Evolutionary conservation across 495 filamentous ascomycete species (phyloP).

Genomic region (Trichoderma gamsii): DNA sequence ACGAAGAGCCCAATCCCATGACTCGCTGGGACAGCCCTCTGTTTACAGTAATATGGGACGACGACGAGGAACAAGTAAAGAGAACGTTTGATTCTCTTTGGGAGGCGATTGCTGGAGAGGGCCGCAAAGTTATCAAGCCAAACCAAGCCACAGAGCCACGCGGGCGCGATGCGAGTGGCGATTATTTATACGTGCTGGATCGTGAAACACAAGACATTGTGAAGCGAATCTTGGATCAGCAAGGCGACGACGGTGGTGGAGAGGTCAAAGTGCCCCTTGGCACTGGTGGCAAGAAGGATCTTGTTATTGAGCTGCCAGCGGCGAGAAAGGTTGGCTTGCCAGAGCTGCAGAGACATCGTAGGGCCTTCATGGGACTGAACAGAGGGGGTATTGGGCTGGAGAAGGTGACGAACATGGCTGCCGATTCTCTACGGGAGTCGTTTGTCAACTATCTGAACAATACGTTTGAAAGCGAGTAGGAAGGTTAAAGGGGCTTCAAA

Average conservation of each 20-base stretch:
- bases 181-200: slow-evolving; percentile 82
- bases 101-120: slow-evolving; percentile 63
- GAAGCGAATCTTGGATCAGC: slow-evolving; percentile 64
- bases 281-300: slow-evolving; percentile 28
- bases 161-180: slow-evolving; percentile 54
- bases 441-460: slow-evolving; percentile 75
- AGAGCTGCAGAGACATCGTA: slow-evolving; percentile 71
- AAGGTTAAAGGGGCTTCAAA: slow-evolving; percentile 8
- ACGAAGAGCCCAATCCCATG: slow-evolving; percentile 95
- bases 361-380: slow-evolving; percentile 83
- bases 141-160: slow-evolving; percentile 77
- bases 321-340: slow-evolving; percentile 57
- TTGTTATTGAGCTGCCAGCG: slow-evolving; percentile 52
- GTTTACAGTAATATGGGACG: slow-evolving; percentile 80
- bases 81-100: slow-evolving; percentile 56
- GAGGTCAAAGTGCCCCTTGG: slow-evolving; percentile 31
- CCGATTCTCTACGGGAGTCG: slow-evolving; percentile 54
- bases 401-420: slow-evolving; percentile 38
- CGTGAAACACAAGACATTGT: slow-evolving; percentile 78
- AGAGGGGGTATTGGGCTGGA: slow-evolving; percentile 47
- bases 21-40: slow-evolving; percentile 90
- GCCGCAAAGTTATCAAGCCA: slow-evolving; percentile 57
- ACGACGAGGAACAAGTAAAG: slow-evolving; percentile 48
- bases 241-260: slow-evolving; percentile 58
- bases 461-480: slow-evolving; percentile 47